phyloP scores from a whole-genome alignment of 169 alveolate species.

The Cryptosporidium xiaoi region DNA sequence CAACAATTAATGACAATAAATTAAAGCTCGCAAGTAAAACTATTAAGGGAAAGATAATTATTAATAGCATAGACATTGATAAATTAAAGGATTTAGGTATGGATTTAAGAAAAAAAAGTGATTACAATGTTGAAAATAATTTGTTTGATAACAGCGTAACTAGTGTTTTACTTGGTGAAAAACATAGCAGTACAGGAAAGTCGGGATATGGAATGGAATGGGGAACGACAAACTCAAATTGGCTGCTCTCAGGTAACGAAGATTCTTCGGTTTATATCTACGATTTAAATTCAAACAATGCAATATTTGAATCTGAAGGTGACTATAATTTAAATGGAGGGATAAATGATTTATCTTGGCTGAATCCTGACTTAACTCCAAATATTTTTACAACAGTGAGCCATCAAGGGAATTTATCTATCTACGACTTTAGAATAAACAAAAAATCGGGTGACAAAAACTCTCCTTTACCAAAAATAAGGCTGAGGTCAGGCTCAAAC shows the following conservation, averaged over 20 bases:
- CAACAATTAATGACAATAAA: slow-evolving; percentile 19
- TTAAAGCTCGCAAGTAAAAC: slow-evolving; percentile 39
- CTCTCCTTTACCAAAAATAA: not conserved
- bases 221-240: slow-evolving; percentile 60
- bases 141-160: not conserved
- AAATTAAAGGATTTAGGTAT: slow-evolving; percentile 8
- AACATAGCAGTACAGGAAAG: not conserved
- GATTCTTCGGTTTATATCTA: slow-evolving; percentile 45
- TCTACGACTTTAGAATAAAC: slow-evolving; percentile 31
- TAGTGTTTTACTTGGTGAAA: not conserved
- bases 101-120: not conserved
- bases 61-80: slow-evolving; percentile 32
- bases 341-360: slow-evolving; percentile 59
- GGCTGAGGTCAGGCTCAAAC: not conserved
- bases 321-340: not conserved
- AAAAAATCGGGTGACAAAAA: not conserved
- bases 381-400: slow-evolving; percentile 40
- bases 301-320: not conserved
- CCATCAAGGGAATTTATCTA: slow-evolving; percentile 51
- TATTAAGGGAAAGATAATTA: slow-evolving; percentile 29
- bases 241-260: slow-evolving; percentile 68
- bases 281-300: slow-evolving; percentile 23
- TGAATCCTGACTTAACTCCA: slow-evolving; percentile 62
- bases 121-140: not conserved
- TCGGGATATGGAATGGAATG: slow-evolving; percentile 72